Percentiles rank a stretch among this genome's conserved stretches.
Evolutionary conservation across 2,329 filamentous ascomycete genomes (phyloP).

Genomic region (Phyllachora maydis): DNA sequence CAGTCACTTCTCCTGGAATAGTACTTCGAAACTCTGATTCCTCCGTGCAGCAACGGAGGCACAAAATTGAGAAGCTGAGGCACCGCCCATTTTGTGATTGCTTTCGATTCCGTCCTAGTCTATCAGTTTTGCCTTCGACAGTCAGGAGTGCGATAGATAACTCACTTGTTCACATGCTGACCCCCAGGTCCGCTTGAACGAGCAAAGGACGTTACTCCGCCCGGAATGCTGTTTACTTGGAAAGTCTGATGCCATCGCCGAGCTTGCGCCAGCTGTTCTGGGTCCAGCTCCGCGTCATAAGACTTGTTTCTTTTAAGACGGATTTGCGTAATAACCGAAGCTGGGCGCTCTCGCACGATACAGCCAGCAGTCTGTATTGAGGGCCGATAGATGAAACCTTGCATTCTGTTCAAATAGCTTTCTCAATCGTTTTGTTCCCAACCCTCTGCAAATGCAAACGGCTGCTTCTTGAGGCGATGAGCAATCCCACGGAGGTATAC

Average conservation of each 20-base stretch:
- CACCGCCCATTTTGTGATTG: conserved; percentile 29
- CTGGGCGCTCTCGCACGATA: too few species aligned
- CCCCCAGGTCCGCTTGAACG: conserved; percentile 40
- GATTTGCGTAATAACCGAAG: too few species aligned
- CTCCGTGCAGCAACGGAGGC: conserved; percentile 23
- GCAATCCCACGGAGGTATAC: too few species aligned
- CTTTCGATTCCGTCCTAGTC: conserved; percentile 37
- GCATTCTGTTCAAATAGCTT: too few species aligned
- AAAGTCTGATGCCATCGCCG: conserved; percentile 28
- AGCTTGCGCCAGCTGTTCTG: conserved; percentile 26
- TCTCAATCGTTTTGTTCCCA: too few species aligned
- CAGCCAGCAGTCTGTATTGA: too few species aligned
- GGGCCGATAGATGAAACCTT: too few species aligned
- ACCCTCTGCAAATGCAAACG: too few species aligned
- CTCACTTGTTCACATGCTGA: conserved; percentile 42
- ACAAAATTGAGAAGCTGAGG: conserved; percentile 21
- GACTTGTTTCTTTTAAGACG: conserved; percentile 23
- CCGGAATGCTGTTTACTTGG: conserved; percentile 20
- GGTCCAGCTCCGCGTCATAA: conserved; percentile 26
- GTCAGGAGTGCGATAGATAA: conserved; percentile 3
- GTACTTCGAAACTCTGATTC: conserved; percentile 29
- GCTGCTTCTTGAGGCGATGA: too few species aligned
- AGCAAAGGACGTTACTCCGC: conserved; percentile 29
- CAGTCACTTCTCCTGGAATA: conserved; percentile 29
- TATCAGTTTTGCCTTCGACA: not conserved